Percentiles rank a stretch among this genome's conserved stretches.
phyloP scores from a whole-genome alignment of 768 basidiomycete genomes.

The Tulasnella calospora region DNA sequence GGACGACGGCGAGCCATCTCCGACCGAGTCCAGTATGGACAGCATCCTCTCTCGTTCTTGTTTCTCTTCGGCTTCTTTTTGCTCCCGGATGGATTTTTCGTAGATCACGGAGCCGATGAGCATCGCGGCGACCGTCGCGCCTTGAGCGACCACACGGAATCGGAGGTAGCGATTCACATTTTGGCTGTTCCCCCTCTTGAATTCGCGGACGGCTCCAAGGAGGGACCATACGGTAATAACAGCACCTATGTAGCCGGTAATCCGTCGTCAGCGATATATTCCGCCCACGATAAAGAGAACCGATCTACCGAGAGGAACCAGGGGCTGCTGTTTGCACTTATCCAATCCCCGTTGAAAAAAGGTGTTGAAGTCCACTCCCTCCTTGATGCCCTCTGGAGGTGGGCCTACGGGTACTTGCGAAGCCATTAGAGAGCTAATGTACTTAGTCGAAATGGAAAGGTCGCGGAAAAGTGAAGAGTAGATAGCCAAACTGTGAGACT shows the following conservation, averaged over 20 bases:
- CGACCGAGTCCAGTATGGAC: slow-evolving; percentile 17
- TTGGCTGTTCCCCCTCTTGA: slow-evolving; percentile 33
- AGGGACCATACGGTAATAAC: slow-evolving; percentile 15
- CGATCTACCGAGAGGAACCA: slow-evolving; percentile 35
- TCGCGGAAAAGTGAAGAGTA: neutral
- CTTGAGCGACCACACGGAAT: slow-evolving; percentile 36
- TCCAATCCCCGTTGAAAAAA: slow-evolving; percentile 29
- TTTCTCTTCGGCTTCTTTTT: slow-evolving; percentile 19
- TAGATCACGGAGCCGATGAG: slow-evolving; percentile 27
- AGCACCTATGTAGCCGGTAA: neutral
- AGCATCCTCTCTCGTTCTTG: slow-evolving; percentile 23
- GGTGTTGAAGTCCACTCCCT: slow-evolving; percentile 19
- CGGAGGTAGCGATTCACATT: slow-evolving; percentile 36
- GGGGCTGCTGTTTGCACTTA: slow-evolving; percentile 37
- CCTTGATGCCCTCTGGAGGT: slow-evolving; percentile 8
- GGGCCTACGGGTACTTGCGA: neutral
- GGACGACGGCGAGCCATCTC: neutral
- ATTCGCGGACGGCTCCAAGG: slow-evolving; percentile 21
- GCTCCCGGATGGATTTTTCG: slow-evolving; percentile 7
- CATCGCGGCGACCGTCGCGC: slow-evolving; percentile 32
- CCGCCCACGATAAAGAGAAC: slow-evolving; percentile 22
- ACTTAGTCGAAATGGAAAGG: neutral
- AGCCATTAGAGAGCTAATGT: neutral
- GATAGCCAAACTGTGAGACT: neutral
- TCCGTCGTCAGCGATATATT: neutral